These are phyloP conservation scores for Chimonanthus salicifolius DNA, from an alignment of 164 flowering plant genomes.

Conservation along the genomic window DNA sequence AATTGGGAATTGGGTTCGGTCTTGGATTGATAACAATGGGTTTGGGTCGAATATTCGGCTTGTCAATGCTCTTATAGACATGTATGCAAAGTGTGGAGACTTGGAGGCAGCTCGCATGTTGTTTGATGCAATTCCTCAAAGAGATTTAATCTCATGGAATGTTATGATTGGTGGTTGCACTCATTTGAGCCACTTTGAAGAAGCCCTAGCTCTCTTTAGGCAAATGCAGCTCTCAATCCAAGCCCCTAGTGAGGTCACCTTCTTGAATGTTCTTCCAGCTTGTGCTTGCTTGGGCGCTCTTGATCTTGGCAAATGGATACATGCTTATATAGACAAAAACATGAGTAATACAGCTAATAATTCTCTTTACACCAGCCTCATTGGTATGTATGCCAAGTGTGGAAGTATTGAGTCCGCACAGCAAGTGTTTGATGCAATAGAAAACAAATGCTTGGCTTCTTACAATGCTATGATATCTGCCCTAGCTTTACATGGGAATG, in stretches of 20 bases:
- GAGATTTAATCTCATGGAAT: slow-evolving; percentile 65
- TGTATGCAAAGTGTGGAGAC: slow-evolving; percentile 76
- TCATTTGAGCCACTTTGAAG: slow-evolving; percentile 38
- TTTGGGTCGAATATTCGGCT: slow-evolving; percentile 43
- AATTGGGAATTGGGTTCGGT: slow-evolving; percentile 42
- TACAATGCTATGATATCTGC: slow-evolving; percentile 79
- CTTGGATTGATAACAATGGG: slow-evolving; percentile 54
- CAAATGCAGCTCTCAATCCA: slow-evolving; percentile 38
- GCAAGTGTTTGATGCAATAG: slow-evolving; percentile 40
- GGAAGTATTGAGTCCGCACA: slow-evolving; percentile 60
- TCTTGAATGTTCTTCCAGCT: slow-evolving; percentile 57
- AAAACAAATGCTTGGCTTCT: slow-evolving; percentile 36
- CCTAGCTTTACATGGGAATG: slow-evolving; percentile 56
- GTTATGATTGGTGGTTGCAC: slow-evolving; percentile 75
- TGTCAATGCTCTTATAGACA: slow-evolving; percentile 67
- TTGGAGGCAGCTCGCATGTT: slow-evolving; percentile 39
- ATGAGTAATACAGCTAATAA: slow-evolving; percentile 17
- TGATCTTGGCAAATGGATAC: slow-evolving; percentile 76
- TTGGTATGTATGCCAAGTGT: slow-evolving; percentile 76
- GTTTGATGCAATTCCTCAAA: slow-evolving; percentile 41
- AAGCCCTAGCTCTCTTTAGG: slow-evolving; percentile 51
- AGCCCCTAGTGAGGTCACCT: slow-evolving; percentile 64
- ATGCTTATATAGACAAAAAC: slow-evolving; percentile 50
- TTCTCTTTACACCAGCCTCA: slow-evolving; percentile 51
- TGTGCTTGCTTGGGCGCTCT: slow-evolving; percentile 65